Percentiles rank a stretch among this genome's conserved stretches.
Conservation (phyloP, 257 asterid genomes). For the Cordia subcordata region DNA sequence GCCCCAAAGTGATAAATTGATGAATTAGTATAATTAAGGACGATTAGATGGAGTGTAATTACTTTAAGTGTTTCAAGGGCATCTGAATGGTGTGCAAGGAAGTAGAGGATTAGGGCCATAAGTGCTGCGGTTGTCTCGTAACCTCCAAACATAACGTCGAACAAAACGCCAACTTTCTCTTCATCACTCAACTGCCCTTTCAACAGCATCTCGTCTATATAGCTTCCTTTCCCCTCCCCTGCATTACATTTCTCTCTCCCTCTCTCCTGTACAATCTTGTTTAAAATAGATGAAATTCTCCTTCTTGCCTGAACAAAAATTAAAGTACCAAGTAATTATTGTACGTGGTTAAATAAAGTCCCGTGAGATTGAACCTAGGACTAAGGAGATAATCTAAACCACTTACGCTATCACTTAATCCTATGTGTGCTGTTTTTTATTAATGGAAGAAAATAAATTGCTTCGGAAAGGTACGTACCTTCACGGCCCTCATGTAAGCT, state of each 20-base stretch:
- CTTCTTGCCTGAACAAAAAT: slow-evolving; percentile 44
- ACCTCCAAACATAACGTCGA: slow-evolving; percentile 72
- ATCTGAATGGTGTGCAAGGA: slow-evolving; percentile 45
- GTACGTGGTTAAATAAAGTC: too few species aligned
- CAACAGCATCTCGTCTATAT: slow-evolving; percentile 38
- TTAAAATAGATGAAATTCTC: slow-evolving; percentile 43
- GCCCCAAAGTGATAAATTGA: too few species aligned
- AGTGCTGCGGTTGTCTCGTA: slow-evolving; percentile 91
- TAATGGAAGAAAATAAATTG: too few species aligned
- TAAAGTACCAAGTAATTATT: not conserved
- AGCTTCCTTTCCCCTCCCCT: slow-evolving; percentile 21
- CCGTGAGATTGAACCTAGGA: too few species aligned
- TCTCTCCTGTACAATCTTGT: slow-evolving; percentile 28
- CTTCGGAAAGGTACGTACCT: slow-evolving; percentile 38
- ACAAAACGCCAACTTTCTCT: slow-evolving; percentile 56
- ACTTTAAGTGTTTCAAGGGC: slow-evolving; percentile 54
- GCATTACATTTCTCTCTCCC: slow-evolving; percentile 15
- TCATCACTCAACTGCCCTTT: slow-evolving; percentile 43
- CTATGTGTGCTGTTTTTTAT: too few species aligned
- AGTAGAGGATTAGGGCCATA: slow-evolving; percentile 55
- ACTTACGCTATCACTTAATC: too few species aligned
- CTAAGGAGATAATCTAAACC: too few species aligned
- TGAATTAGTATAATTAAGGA: too few species aligned
- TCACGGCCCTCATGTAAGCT: slow-evolving; percentile 65
- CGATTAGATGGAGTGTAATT: not conserved